Evolutionary conservation across 116 monocot species (phyloP).

Genomic region (Zostera marina): DNA sequence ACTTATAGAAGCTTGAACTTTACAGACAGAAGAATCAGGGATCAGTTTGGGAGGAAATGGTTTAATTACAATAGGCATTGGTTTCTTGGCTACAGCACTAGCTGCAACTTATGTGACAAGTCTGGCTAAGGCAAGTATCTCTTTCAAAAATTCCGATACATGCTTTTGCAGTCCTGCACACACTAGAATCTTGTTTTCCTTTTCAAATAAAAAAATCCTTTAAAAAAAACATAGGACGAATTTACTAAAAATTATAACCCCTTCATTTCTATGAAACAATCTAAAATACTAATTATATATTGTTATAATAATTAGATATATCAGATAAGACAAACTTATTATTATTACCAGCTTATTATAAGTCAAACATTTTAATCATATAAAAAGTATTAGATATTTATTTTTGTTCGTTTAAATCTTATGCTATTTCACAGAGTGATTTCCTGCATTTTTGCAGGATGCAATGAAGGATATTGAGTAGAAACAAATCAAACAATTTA

Average conservation of each 20-base stretch:
- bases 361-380: too few relatives aligned
- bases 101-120: constrained; percentile 61
- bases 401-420: neutral
- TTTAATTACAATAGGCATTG: constrained; percentile 38
- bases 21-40: constrained; percentile 64
- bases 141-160: neutral
- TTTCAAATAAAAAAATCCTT: too few relatives aligned
- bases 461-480: constrained; percentile 50
- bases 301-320: too few relatives aligned
- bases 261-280: too few relatives aligned
- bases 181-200: too few relatives aligned
- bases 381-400: too few relatives aligned
- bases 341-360: too few relatives aligned
- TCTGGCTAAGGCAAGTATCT: constrained; percentile 44
- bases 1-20: constrained; percentile 2
- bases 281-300: too few relatives aligned
- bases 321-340: too few relatives aligned
- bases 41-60: constrained; percentile 48
- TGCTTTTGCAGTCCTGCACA: neutral
- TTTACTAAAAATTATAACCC: too few relatives aligned
- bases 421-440: neutral
- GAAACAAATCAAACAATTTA: constrained; percentile 2
- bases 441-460: constrained; percentile 28
- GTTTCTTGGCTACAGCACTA: constrained; percentile 43
- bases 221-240: too few relatives aligned